Evolutionary conservation across 2,329 filamentous ascomycete species (phyloP).

Genomic region (Emmonsia crescens): DNA sequence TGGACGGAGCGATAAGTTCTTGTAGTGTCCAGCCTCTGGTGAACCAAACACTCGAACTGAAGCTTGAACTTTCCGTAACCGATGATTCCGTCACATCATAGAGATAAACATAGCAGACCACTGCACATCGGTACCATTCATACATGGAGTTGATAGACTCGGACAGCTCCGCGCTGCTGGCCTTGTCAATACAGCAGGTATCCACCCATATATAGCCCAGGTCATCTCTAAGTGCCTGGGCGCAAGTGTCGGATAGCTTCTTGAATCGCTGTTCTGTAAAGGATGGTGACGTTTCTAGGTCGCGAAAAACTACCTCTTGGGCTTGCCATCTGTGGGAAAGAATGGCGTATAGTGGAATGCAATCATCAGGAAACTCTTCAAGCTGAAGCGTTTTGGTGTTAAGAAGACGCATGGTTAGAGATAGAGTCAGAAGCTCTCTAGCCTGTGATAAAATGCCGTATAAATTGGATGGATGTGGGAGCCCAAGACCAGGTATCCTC

Average conservation of each 20-base stretch:
- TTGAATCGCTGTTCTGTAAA: slow-evolving; percentile 1
- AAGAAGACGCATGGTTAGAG: slow-evolving; percentile 1
- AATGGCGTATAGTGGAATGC: slow-evolving; percentile 16
- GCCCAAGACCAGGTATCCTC: not conserved
- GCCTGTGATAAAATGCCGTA: not conserved
- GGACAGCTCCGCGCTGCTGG: slow-evolving; percentile 25
- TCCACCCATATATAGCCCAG: slow-evolving; percentile 29
- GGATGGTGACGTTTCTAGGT: slow-evolving; percentile 5
- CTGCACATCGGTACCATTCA: slow-evolving; percentile 25
- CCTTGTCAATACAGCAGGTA: slow-evolving; percentile 32
- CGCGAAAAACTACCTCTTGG: slow-evolving; percentile 17
- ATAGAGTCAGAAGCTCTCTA: not conserved
- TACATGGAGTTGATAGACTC: slow-evolving; percentile 24
- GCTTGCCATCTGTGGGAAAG: slow-evolving; percentile 18
- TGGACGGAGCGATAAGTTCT: slow-evolving; percentile 5
- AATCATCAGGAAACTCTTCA: not conserved
- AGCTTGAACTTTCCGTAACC: not conserved
- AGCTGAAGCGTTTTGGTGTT: not conserved
- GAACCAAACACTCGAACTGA: slow-evolving; percentile 6
- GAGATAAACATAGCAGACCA: slow-evolving; percentile 28
- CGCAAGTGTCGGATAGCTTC: slow-evolving; percentile 3
- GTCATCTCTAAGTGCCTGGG: slow-evolving; percentile 17
- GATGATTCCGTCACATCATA: slow-evolving; percentile 14
- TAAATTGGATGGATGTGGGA: not conserved
- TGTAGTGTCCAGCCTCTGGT: slow-evolving; percentile 7